phyloP scores from a whole-genome alignment of 2,329 filamentous ascomycete genomes.

The Aspergillus sp. region DNA sequence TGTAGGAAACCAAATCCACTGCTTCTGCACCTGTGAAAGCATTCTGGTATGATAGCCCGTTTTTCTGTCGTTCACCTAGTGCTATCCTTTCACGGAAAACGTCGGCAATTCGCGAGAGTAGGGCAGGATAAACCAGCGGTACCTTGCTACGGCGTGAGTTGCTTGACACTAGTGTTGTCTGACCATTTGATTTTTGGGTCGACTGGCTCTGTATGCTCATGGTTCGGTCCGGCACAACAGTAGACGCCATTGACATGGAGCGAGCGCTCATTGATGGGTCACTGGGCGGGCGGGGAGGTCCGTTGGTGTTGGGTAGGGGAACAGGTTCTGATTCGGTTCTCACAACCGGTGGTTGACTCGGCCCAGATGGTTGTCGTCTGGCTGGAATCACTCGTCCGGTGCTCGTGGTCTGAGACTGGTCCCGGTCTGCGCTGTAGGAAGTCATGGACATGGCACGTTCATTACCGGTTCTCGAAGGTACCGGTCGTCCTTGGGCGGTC shows the following conservation, averaged over 20 bases:
- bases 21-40: slow-evolving; percentile 94
- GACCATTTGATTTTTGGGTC: slow-evolving; percentile 49
- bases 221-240: slow-evolving; percentile 52
- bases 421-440: slow-evolving; percentile 69
- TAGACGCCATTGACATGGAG: slow-evolving; percentile 89
- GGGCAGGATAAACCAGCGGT: slow-evolving; percentile 86
- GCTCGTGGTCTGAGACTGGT: slow-evolving; percentile 84
- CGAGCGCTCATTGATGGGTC: slow-evolving; percentile 46
- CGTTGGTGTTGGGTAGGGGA: slow-evolving; percentile 40
- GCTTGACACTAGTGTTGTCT: slow-evolving; percentile 51
- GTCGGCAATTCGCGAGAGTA: slow-evolving; percentile 88
- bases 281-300: slow-evolving; percentile 36
- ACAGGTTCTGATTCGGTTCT: slow-evolving; percentile 45
- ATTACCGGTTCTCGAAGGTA: slow-evolving; percentile 88
- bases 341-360: slow-evolving; percentile 25
- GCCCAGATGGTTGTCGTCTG: slow-evolving; percentile 57
- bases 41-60: slow-evolving; percentile 94
- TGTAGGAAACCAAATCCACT: slow-evolving; percentile 91
- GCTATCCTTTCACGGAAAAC: slow-evolving; percentile 87
- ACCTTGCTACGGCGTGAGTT: slow-evolving; percentile 60
- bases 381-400: slow-evolving; percentile 79
- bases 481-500: slow-evolving; percentile 84
- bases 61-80: slow-evolving; percentile 85
- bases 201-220: slow-evolving; percentile 52
- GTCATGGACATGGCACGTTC: slow-evolving; percentile 97